Evolutionary conservation across 345 rosid species (phyloP), one percentile per base, ranked within the genome.

Genomic region (Firmiana major): DNA sequence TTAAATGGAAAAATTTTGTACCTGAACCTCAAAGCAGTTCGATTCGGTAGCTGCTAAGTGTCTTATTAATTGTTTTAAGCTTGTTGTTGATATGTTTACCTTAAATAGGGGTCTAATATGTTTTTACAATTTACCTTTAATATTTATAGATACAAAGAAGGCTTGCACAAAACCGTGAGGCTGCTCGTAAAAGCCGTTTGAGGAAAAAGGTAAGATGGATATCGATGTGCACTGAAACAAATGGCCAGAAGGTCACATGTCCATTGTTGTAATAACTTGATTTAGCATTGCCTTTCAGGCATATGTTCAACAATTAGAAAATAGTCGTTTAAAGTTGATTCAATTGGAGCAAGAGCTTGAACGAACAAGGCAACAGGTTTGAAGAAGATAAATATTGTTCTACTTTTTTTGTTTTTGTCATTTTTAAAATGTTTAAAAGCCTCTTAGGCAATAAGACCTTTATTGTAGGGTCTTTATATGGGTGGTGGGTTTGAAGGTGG

Each of bases 131-230:
- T 63, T 53, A 45, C 12, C 66, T 63, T 36, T 24, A 15, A 22
- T 62, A 45, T 81, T 38, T 43, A 63, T 80, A 93, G 99, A 82
- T 88, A 81, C 97, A 91, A 78, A 90, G 98, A 81, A 90, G 99
- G 55, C 97, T 93, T 55, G 98, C 98, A 11, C 98, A 93, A 80
- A 96, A 96, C 63, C 95, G 98, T 3, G 98, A 92, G 86, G 99
- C 98, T 85, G 98, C 99, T 63, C 92, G 97, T 75, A 96, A 96
- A 81, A 91, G 99, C 82, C 98, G 98, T 63, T 67, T 96, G 80
- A 85, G 98, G 78, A 96, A 96, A 82, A 96, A 96, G 90, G 98
- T 96, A 83, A 7, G 70, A 75, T 46, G 70, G 21, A 71, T 64
- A 43, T 48, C 54, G n/a, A 17, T 42, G 46, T 73, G 55, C 71